Evolutionary conservation across 2,329 filamentous ascomycete species (phyloP), one percentile per base, ranked within the genome.

Genomic region (Fusarium pseudoanthophilum): DNA sequence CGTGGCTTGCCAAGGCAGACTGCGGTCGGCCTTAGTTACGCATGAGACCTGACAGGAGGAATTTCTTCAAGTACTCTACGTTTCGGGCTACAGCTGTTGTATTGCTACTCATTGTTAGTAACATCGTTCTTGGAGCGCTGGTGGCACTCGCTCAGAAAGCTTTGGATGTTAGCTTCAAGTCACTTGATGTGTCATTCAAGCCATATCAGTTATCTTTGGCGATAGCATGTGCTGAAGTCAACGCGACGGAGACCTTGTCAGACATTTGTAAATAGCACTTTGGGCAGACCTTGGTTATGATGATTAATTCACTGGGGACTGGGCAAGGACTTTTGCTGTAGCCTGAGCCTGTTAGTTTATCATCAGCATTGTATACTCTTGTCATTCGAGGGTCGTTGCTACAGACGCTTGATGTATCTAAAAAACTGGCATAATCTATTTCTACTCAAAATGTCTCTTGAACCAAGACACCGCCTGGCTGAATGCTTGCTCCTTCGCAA

Each of bases 401-500:
- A 10, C 4, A n/a, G 4, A 15, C 14, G n/a, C 11, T 24, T 20
- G 32, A 13, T 24, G 5, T 24, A 7, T 10, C 15, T n/a, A 5
- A 11, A 11, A 39, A n/a, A n/a, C 32, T 11, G 11, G 26, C 51
- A 18, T 28, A 10, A n/a, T 20, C 2, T 20, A 11, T 28, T 11
- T 51, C 30, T 58, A 58, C 40, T 36, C 24, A 21, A 60, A 20
- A 24, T 49, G 36, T 2, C 51, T 55, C 3, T 36, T 46, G 75
- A 97, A 95, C 94, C 94, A 97, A 59, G 85, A 80, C 58, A 95
- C 86, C 40, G 93, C 93, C 85, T 96, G 94, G 72, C 87, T 78
- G 80, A 96, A 96, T 10, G 94, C 93, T 83, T 92, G 90, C 83
- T 97, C 93, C 87, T 94, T 95, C 42, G 92, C 91, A 77, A 88